Percentiles rank a stretch among this genome's conserved stretches.
phyloP scores from a whole-genome alignment of 306 rosid species.

The Vigna mungo region DNA sequence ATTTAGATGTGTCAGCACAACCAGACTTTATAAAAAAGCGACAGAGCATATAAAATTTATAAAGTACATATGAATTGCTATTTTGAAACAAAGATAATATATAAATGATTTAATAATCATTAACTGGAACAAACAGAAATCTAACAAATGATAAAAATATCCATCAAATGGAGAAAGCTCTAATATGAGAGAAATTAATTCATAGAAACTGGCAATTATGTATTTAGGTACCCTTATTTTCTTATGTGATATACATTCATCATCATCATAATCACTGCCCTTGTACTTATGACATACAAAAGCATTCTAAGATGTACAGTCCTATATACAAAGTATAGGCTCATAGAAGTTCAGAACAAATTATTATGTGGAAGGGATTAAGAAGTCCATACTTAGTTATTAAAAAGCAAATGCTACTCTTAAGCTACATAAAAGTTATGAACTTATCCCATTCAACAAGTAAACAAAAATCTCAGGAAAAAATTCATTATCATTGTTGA shows the following conservation, averaged over 20 bases:
- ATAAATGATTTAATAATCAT: conserved; percentile 7
- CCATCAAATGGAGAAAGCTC: not conserved
- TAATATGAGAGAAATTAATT: conserved; percentile 1
- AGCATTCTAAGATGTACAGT: conserved; percentile 7
- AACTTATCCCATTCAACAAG: conserved; percentile 6
- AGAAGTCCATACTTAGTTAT: not conserved
- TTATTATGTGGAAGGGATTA: not conserved
- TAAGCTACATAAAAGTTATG: conserved; percentile 5
- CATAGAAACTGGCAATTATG: conserved; percentile 4
- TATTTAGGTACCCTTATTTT: not conserved
- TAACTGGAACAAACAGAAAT: conserved; percentile 5
- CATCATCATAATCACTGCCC: conserved; percentile 1
- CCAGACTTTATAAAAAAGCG: conserved; percentile 8
- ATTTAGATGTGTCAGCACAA: not conserved
- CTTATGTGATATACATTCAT: not conserved
- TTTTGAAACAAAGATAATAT: not conserved
- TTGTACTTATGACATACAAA: not conserved
- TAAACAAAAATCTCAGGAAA: not conserved
- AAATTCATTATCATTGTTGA: conserved; percentile 14
- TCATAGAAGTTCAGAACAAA: not conserved
- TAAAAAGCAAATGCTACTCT: conserved; percentile 9
- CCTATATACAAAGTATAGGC: not conserved
- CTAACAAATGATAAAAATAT: conserved; percentile 8
- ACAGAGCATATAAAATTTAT: conserved; percentile 15
- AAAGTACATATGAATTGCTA: not conserved